These are phyloP conservation scores for Polychytrium aggregatum DNA, from an alignment of 192 early-diverging fungal species.

Conservation along the genomic window DNA sequence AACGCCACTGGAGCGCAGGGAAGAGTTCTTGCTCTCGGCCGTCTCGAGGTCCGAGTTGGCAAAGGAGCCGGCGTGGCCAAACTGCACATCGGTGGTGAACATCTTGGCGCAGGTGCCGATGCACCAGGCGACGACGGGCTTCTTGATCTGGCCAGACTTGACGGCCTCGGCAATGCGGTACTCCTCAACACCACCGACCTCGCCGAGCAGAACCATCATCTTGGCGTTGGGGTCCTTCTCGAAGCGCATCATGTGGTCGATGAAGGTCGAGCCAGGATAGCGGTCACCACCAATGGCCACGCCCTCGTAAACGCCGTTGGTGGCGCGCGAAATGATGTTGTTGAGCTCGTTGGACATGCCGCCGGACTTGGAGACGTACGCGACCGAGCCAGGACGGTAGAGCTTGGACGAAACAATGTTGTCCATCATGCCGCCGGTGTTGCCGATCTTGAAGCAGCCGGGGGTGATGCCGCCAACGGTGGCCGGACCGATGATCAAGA, in stretches of 20 bases:
- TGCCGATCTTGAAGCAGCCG: conserved; percentile 99
- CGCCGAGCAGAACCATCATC: conserved; percentile 90
- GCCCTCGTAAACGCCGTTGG: conserved; percentile 97
- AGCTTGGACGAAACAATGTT: conserved; percentile 97
- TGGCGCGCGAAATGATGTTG: conserved; percentile 95
- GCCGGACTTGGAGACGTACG: conserved; percentile 97
- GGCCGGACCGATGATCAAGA: conserved; percentile 92
- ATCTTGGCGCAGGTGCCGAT: conserved; percentile 99
- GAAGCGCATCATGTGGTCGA: conserved; percentile 94
- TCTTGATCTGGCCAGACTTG: conserved; percentile 77
- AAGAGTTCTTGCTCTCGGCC: conserved; percentile 89
- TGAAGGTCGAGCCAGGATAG: conserved; percentile 96
- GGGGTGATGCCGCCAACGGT: conserved; percentile 99
- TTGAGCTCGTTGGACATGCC: conserved; percentile 99
- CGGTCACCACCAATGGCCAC: conserved; percentile 98
- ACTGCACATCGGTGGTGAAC: conserved; percentile 97
- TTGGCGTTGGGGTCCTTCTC: conserved; percentile 86
- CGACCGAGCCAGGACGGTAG: conserved; percentile 92
- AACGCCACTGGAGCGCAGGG: conserved; percentile 73
- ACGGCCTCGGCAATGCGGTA: conserved; percentile 90
- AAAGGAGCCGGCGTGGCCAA: conserved; percentile 94
- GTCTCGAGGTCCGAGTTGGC: conserved; percentile 95
- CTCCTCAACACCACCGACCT: conserved; percentile 97
- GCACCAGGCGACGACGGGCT: conserved; percentile 99
- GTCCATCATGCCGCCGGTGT: conserved; percentile 99